Evolutionary conservation across 352 stramenopile species (phyloP), one percentile per base, ranked within the genome.

Genomic region (Elongisporangium senticosum): DNA sequence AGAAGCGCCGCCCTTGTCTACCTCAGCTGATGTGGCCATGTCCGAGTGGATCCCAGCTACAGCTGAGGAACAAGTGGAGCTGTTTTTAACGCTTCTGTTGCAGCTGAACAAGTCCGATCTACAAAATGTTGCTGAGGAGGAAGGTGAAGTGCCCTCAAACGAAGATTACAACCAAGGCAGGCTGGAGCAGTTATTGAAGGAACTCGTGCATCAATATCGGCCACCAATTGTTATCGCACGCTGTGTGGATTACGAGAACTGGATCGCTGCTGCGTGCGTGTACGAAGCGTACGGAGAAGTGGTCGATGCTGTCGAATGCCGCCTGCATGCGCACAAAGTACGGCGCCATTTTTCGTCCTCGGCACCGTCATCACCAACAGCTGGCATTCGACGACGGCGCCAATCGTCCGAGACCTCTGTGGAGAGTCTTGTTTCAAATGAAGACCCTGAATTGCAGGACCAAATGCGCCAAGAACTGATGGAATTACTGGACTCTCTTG

Each of bases 161-260:
- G 62, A 59, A 7, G 48, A 59, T 1, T 86, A 77, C 53, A 75
- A 75, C 11, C 83, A 93, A 68, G 21, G 26, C 21, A 64, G 64
- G 14, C 67, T 95, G 43, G 79, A 93, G 59, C 49, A 49, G 39
- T 53, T 84, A 1, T 53, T 95, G 54, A 85, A 75, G 17, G 59
- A 76, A 22, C 73, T 90, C 19, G 75, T 72, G n/a, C 43, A 69
- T 10, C 76, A 77, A 51, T 95, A 93, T 61, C 83, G 86, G 0
- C 83, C 86, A 5, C 84, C 86, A 3, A 75, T 90, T 14, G 75
- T 95, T 67, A 73, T 93, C 19, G 65, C 85, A 24, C 79, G 86
- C 7, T 93, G 83, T 63, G 72, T 90, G 7, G 86, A 95, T 66
- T 93, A 86, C 39, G 77, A 70, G 14, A 93, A 95, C 56, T 95